phyloP scores from a whole-genome alignment of 78 protist genomes.

The Polysphondylium violaceum region DNA sequence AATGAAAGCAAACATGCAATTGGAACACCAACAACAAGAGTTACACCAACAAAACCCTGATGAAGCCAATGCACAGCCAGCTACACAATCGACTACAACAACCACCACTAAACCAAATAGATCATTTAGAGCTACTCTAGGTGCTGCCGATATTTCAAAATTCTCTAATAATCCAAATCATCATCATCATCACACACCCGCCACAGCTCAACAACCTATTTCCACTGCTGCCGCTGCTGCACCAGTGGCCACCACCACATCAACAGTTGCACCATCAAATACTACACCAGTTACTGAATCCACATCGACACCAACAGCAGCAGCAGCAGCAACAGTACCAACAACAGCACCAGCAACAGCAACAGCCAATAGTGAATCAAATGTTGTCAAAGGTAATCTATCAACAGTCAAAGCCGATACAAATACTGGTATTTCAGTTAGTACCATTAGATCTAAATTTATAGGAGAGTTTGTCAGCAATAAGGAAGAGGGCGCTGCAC shows the following conservation, averaged over 20 bases:
- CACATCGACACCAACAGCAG: not conserved
- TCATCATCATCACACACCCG: not conserved
- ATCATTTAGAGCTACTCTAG: not conserved
- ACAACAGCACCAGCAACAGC: not conserved
- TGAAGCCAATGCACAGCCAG: not conserved
- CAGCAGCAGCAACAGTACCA: too few relatives aligned
- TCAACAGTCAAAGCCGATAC: not conserved
- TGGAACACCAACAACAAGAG: constrained; percentile 42
- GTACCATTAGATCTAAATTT: constrained; percentile 9
- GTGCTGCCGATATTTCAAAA: not conserved
- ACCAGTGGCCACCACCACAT: not conserved
- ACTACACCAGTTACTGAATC: constrained; percentile 1
- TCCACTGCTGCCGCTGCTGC: not conserved
- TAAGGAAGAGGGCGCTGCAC: not conserved
- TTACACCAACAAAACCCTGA: constrained; percentile 3
- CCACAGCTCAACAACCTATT: not conserved
- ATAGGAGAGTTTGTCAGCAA: constrained; percentile 7
- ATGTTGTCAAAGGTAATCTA: not conserved
- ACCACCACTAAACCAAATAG: not conserved
- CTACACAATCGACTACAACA: not conserved
- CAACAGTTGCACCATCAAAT: not conserved
- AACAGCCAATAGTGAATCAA: not conserved
- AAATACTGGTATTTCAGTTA: constrained; percentile 32
- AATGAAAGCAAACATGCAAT: constrained; percentile 16
- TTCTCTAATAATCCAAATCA: not conserved